Conservation (phyloP, 2,329 filamentous ascomycete species). For the Aspergillus texensis region DNA sequence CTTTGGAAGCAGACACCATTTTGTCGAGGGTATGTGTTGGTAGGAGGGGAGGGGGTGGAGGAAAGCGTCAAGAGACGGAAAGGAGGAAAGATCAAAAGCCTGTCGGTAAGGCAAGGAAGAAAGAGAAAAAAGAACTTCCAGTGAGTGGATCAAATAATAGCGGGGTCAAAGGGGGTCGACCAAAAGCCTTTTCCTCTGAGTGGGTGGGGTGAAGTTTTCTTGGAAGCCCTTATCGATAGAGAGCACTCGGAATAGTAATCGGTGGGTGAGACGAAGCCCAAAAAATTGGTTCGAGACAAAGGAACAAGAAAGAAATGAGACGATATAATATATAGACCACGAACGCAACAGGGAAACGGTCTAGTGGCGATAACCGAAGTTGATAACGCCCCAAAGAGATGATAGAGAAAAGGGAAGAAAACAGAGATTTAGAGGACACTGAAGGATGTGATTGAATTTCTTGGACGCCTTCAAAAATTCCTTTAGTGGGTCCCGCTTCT, state of each 20-base stretch:
- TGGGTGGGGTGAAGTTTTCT: slow-evolving; percentile 24
- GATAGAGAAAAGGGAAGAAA: slow-evolving; percentile 8
- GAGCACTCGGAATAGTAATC: slow-evolving; percentile 9
- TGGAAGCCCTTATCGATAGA: slow-evolving; percentile 47
- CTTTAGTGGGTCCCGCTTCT: slow-evolving; percentile 25
- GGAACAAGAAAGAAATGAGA: not conserved
- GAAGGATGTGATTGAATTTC: slow-evolving; percentile 3
- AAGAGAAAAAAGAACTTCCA: slow-evolving; percentile 33
- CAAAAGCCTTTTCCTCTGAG: slow-evolving; percentile 23
- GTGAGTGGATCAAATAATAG: slow-evolving; percentile 36
- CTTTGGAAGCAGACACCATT: slow-evolving; percentile 71
- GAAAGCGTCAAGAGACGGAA: slow-evolving; percentile 20
- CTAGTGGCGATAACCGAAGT: slow-evolving; percentile 1
- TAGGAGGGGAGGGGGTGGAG: slow-evolving; percentile 17
- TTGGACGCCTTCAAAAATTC: slow-evolving; percentile 26
- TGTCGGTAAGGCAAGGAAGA: slow-evolving; percentile 17
- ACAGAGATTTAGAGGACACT: slow-evolving; percentile 13
- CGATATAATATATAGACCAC: slow-evolving; percentile 1
- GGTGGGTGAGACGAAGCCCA: not conserved
- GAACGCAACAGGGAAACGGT: not conserved
- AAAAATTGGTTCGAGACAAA: not conserved
- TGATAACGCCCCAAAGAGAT: not conserved
- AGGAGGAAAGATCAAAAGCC: slow-evolving; percentile 30
- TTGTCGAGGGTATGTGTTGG: slow-evolving; percentile 27
- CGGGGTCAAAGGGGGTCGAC: slow-evolving; percentile 34